phyloP scores from a whole-genome alignment of 148 eudicot genomes.

The Salicornia ramosissima region DNA sequence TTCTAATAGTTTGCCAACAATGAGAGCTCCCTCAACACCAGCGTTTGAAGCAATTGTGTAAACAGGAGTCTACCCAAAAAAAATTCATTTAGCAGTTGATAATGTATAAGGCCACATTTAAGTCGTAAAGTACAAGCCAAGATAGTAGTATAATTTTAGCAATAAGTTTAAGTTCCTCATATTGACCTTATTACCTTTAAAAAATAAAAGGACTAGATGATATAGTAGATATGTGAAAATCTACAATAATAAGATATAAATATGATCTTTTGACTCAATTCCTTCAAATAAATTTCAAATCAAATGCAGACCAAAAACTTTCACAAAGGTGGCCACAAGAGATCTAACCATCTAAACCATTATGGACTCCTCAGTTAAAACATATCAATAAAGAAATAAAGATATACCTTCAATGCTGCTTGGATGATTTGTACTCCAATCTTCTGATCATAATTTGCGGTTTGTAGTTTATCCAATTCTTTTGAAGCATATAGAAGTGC shows the following conservation, averaged over 20 bases:
- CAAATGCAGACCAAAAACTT: no score
- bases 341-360: not conserved
- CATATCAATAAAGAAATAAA: not conserved
- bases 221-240: no score
- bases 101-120: not conserved
- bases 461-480: conserved; percentile 39
- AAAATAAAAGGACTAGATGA: no score
- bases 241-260: no score
- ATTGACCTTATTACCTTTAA: no score
- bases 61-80: conserved; percentile 57
- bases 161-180: no score
- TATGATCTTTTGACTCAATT: no score
- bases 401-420: conserved; percentile 54
- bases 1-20: conserved; percentile 85
- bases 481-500: conserved; percentile 68
- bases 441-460: conserved; percentile 60
- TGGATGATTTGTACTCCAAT: conserved; percentile 69
- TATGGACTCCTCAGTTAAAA: not conserved
- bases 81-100: no score
- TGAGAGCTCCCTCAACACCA: conserved; percentile 88
- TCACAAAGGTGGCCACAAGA: not conserved
- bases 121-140: no score
- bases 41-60: conserved; percentile 87
- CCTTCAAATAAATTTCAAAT: no score
- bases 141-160: no score